Evolutionary conservation across 2,329 filamentous ascomycete species (phyloP).

Genomic region (Fusarium tricinctum): DNA sequence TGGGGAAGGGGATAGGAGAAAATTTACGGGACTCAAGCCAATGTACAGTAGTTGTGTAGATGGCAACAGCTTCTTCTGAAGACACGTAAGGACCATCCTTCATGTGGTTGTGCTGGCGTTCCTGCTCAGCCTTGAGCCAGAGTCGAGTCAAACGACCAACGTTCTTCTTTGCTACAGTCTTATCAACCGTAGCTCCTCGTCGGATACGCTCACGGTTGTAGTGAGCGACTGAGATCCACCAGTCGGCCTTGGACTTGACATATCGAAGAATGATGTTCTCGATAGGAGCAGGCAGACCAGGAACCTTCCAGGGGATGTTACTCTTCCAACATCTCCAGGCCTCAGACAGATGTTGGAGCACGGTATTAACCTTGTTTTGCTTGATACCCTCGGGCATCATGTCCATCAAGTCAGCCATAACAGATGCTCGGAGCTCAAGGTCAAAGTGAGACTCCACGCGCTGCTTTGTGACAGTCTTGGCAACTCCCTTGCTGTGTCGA

Average conservation of each 20-base stretch:
- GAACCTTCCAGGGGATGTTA: constrained; percentile 99
- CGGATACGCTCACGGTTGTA: constrained; percentile 99
- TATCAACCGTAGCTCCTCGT: constrained; percentile 96
- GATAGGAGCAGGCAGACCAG: constrained; percentile 93
- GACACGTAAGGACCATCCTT: constrained; percentile 99
- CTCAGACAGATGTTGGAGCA: constrained; percentile 96
- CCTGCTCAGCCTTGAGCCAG: constrained; percentile 98
- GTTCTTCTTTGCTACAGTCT: constrained; percentile 99
- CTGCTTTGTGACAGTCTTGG: constrained; percentile 99
- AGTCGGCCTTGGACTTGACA: constrained; percentile 98
- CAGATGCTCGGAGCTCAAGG: constrained; percentile 94
- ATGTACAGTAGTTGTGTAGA: constrained; percentile 98
- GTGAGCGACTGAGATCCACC: constrained; percentile 99
- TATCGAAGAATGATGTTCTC: constrained; percentile 99
- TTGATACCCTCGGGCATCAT: constrained; percentile 99
- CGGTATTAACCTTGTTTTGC: constrained; percentile 98
- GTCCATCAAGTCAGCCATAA: constrained; percentile 99
- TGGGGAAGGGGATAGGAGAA: constrained; percentile 97
- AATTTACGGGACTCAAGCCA: constrained; percentile 99
- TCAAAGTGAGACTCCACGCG: constrained; percentile 99
- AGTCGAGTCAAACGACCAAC: constrained; percentile 92
- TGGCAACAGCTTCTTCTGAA: constrained; percentile 97
- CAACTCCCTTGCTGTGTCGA: constrained; percentile 97
- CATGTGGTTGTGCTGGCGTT: constrained; percentile 99
- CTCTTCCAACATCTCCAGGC: constrained; percentile 99